Conservation (phyloP, 2,329 filamentous ascomycete species). For the Pseudocercospora vitis region DNA sequence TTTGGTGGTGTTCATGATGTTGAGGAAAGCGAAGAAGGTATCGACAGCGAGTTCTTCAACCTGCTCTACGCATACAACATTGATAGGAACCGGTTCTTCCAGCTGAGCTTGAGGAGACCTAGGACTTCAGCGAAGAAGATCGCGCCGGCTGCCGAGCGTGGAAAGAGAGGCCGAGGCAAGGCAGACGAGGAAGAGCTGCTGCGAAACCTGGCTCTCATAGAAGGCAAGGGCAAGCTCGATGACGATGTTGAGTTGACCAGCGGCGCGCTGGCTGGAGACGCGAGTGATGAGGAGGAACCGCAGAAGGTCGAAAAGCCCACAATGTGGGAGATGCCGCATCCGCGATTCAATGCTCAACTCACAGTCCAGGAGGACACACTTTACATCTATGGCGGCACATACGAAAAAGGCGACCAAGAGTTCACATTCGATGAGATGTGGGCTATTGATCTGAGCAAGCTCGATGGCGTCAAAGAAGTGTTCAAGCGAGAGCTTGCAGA, state of each 20-base stretch:
- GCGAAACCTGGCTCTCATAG: constrained; percentile 79
- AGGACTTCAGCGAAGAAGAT: constrained; percentile 56
- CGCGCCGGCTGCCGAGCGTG: constrained; percentile 53
- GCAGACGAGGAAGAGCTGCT: constrained; percentile 91
- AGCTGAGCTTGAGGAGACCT: constrained; percentile 71
- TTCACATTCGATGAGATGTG: constrained; percentile 96
- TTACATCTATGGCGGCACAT: constrained; percentile 94
- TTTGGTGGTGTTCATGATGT: constrained; percentile 83
- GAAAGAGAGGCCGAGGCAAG: constrained; percentile 71
- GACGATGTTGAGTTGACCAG: constrained; percentile 42
- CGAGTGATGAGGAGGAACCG: constrained; percentile 57
- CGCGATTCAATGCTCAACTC: constrained; percentile 85
- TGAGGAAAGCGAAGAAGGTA: constrained; percentile 64
- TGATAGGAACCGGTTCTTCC: constrained; percentile 93
- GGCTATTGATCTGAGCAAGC: constrained; percentile 86
- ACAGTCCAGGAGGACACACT: constrained; percentile 89
- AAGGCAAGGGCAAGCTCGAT: constrained; percentile 69
- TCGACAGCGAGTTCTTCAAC: constrained; percentile 97
- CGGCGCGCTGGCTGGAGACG: constrained; percentile 28
- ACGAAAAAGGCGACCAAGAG: constrained; percentile 90
- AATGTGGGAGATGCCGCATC: constrained; percentile 81
- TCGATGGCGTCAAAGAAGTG: constrained; percentile 90
- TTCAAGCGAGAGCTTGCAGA: constrained; percentile 83
- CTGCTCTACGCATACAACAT: constrained; percentile 89
- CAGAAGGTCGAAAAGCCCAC: constrained; percentile 55